Conservation (phyloP, 1,284 basidiomycete genomes). For the Melanopsichium pennsylvanicum region DNA sequence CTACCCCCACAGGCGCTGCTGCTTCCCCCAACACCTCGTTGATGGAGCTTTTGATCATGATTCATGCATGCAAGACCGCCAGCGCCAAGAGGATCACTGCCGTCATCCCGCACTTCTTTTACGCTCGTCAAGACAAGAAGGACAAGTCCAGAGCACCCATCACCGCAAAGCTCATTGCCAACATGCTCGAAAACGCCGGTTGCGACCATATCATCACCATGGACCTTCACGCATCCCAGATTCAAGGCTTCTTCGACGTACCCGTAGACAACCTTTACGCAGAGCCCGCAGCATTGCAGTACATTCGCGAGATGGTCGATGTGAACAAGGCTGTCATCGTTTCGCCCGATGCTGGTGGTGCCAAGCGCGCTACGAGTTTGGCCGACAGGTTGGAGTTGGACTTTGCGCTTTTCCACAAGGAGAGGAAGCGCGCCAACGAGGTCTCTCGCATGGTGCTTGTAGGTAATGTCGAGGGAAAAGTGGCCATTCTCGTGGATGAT, state of each 20-base stretch:
- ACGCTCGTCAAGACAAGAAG: slow-evolving; percentile 85
- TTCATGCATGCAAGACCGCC: slow-evolving; percentile 88
- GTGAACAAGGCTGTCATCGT: slow-evolving; percentile 91
- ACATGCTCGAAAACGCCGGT: slow-evolving; percentile 96
- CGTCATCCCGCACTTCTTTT: slow-evolving; percentile 70
- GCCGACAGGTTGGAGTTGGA: slow-evolving; percentile 96
- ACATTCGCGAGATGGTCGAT: slow-evolving; percentile 91
- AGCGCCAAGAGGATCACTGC: slow-evolving; percentile 95
- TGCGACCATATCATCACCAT: slow-evolving; percentile 88
- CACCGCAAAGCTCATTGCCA: slow-evolving; percentile 97
- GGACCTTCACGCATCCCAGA: slow-evolving; percentile 65
- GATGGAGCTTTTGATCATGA: slow-evolving; percentile 99
- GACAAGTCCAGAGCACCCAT: slow-evolving; percentile 99
- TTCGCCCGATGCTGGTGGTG: slow-evolving; percentile 97
- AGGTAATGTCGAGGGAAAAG: slow-evolving; percentile 89
- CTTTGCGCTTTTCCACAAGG: slow-evolving; percentile 99
- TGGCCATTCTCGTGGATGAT: slow-evolving; percentile 98
- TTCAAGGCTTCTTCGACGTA: slow-evolving; percentile 98
- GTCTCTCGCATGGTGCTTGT: slow-evolving; percentile 99
- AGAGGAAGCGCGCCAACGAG: slow-evolving; percentile 98
- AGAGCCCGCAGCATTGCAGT: slow-evolving; percentile 94
- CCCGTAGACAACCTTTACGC: slow-evolving; percentile 99
- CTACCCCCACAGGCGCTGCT: slow-evolving; percentile 49
- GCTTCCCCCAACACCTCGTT: slow-evolving; percentile 73
- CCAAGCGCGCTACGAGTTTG: slow-evolving; percentile 96